Evolutionary conservation across 78 protist species (phyloP).

Genomic region (Dictyostelium discoideum): DNA sequence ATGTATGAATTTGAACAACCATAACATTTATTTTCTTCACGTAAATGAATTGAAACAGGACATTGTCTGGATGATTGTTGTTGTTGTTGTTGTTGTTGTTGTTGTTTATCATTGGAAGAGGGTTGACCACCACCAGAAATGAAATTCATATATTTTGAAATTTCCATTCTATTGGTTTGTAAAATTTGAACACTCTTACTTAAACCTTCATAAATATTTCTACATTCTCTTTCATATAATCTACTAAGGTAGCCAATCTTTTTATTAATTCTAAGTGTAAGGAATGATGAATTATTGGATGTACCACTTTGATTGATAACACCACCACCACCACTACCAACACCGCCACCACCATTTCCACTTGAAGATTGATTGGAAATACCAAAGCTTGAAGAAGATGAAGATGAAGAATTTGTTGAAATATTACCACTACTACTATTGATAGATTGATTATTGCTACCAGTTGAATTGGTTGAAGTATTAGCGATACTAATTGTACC

Average conservation of each 20-base stretch:
- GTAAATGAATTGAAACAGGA: not conserved
- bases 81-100: no score
- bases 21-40: conserved; percentile 26
- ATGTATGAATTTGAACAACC: conserved; percentile 51
- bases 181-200: conserved; percentile 66
- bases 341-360: not conserved
- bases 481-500: not conserved
- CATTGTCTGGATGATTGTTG: not conserved
- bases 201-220: conserved; percentile 53
- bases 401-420: not conserved
- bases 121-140: not conserved
- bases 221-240: conserved; percentile 74
- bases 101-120: no score
- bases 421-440: not conserved
- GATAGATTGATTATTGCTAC: not conserved
- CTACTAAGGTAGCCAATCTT: conserved; percentile 49
- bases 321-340: not conserved
- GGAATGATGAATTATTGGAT: not conserved
- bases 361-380: not conserved
- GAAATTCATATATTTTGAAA: conserved; percentile 63
- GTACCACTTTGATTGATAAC: not conserved
- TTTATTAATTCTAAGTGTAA: conserved; percentile 30
- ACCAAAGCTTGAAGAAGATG: not conserved
- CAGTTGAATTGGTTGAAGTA: not conserved
- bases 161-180: conserved; percentile 65